Evolutionary conservation across 257 asterid genomes (phyloP), one percentile per base, ranked within the genome.

Genomic region (Eucommia ulmoides): DNA sequence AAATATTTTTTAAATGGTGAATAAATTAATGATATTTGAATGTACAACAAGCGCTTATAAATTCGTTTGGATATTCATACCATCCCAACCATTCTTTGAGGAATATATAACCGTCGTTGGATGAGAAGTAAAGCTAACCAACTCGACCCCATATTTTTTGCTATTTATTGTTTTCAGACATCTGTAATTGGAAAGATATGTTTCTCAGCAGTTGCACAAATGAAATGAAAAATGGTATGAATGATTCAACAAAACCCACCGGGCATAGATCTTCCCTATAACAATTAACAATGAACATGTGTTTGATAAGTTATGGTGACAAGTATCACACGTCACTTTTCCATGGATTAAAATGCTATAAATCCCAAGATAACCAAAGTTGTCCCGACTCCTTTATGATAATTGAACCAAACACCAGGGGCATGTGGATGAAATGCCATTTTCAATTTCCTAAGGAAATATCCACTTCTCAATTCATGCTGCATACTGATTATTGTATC

Each of bases 51-150:
- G 12, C 38, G 16, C 44, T 35, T 17, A 59, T 45, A 42, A 49
- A 49, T 16, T 9, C 16, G 26, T 24, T 35, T 47, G 11, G 29
- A 47, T 42, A 55, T 29, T 55, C 91, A 59, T 76, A 88, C 97
- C 96, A 65, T 91, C 98, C 98, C 98, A 91, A 33, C 99, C 99
- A 68, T 91, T 91, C 84, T 83, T 91, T 17, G 96, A 91, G 33
- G 96, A 91, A 75, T 86, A 91, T 64, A 91, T 86, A 24, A 91
- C 99, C 53, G 96, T 85, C 24, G 95, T 78, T 5, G 93, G 94
- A 61, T 91, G 96, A 61, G 95, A 83, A 56, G 99, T 91, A 72
- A 91, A 91, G 75, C 93, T 71, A 72, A 91, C 99, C 33, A 91
- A 80, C 65, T 91, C 96, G 51, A 91, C 96, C 41, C 96, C 99